phyloP scores from a whole-genome alignment of 164 flowering plant genomes.

The Buxus sempervirens region DNA sequence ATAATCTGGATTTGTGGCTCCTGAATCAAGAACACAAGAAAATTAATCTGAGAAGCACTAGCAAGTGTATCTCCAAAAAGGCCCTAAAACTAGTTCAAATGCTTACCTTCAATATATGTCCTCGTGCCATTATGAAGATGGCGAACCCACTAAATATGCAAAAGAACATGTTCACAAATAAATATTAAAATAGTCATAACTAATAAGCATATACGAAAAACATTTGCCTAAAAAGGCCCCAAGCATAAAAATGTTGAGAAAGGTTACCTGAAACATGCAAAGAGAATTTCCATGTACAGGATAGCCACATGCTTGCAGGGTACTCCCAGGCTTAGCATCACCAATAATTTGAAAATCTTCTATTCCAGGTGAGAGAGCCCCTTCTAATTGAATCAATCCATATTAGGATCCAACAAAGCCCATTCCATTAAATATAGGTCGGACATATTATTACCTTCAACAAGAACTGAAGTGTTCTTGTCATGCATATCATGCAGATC shows the following conservation, averaged over 20 bases:
- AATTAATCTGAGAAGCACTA: background rate
- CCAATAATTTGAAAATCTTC: conserved; percentile 88
- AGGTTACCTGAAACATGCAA: conserved; percentile 88
- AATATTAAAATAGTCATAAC: conserved; percentile 5
- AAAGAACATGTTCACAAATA: conserved; percentile 10
- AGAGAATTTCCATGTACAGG: conserved; percentile 85
- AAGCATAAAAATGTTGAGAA: background rate
- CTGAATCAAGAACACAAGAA: conserved; percentile 35
- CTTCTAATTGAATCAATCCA: conserved; percentile 26
- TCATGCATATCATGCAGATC: background rate
- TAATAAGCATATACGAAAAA: background rate
- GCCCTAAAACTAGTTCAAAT: background rate
- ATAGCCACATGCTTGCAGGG: conserved; percentile 83
- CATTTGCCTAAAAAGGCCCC: background rate
- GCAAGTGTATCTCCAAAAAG: background rate
- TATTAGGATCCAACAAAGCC: conserved; percentile 9
- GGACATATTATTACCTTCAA: conserved; percentile 37
- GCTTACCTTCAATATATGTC: conserved; percentile 83
- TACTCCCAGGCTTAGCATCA: conserved; percentile 77
- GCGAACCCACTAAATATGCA: conserved; percentile 77
- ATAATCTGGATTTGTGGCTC: conserved; percentile 96
- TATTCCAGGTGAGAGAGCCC: conserved; percentile 60
- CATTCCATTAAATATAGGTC: background rate
- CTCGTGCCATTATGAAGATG: conserved; percentile 91
- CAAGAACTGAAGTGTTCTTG: conserved; percentile 26